Conservation (phyloP, 1,284 basidiomycete genomes). For the Apiotrichum siamense region DNA sequence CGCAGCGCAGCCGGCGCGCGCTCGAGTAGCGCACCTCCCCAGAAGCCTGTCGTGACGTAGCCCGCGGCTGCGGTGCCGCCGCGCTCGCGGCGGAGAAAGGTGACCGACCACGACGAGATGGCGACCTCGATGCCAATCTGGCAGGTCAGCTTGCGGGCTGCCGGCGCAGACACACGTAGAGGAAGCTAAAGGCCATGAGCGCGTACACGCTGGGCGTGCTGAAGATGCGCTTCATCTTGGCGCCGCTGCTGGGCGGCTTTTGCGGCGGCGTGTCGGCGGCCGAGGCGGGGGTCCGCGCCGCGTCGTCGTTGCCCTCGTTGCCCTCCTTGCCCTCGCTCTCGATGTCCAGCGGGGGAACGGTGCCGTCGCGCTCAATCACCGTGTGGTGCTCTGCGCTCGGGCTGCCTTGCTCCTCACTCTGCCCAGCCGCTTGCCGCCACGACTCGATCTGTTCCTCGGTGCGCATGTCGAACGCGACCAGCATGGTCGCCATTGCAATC, state of each 20-base stretch:
- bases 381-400: not conserved
- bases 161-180: slow-evolving; percentile 11
- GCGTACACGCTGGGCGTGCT: slow-evolving; percentile 4
- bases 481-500: slow-evolving; percentile 3
- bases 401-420: not conserved
- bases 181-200: slow-evolving; percentile 10
- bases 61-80: slow-evolving; percentile 14
- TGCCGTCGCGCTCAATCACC: too few species aligned
- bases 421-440: not conserved
- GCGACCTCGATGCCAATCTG: slow-evolving; percentile 17
- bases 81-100: slow-evolving; percentile 18
- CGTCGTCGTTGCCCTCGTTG: not conserved
- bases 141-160: not conserved
- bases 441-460: slow-evolving; percentile 18
- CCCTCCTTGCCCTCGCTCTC: too few species aligned
- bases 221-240: slow-evolving; percentile 17
- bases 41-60: slow-evolving; percentile 20
- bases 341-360: not conserved
- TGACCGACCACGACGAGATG: slow-evolving; percentile 7
- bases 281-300: not conserved
- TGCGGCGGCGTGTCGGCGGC: not conserved
- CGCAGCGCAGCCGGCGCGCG: too few species aligned
- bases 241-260: not conserved
- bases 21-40: slow-evolving; percentile 8
- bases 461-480: slow-evolving; percentile 13